phyloP scores from a whole-genome alignment of 2,329 filamentous ascomycete genomes.

The Colletotrichum caudatum region DNA sequence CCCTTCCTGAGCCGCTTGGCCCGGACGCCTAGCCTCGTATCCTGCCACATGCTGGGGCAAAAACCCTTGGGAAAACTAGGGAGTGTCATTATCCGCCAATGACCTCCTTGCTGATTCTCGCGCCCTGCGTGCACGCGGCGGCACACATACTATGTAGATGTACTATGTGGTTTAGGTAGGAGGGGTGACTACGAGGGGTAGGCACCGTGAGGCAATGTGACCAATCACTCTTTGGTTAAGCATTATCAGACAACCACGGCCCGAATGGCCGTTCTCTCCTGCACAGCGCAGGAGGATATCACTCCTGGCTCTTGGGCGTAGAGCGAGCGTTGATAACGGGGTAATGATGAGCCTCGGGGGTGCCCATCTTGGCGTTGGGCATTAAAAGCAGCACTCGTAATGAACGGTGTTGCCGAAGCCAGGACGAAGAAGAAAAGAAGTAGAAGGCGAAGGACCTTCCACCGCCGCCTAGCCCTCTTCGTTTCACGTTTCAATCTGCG shows the following conservation, averaged over 20 bases:
- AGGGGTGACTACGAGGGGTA: not conserved
- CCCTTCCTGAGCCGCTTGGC: slow-evolving; percentile 38
- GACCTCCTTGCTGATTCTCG: slow-evolving; percentile 5
- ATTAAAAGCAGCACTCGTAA: slow-evolving; percentile 7
- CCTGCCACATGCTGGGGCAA: slow-evolving; percentile 3
- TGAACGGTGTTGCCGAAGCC: slow-evolving; percentile 12
- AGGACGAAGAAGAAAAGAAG: not conserved
- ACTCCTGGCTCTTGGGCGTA: not conserved
- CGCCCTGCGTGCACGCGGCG: slow-evolving; percentile 16
- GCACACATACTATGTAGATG: not conserved
- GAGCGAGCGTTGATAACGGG: not conserved
- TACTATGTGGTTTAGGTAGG: too few species aligned
- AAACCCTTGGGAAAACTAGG: not conserved
- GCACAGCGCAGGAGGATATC: not conserved
- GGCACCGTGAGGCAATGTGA: slow-evolving; percentile 4
- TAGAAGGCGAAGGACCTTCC: slow-evolving; percentile 13
- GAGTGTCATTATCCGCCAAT: slow-evolving; percentile 29
- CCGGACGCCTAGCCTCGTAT: slow-evolving; percentile 36
- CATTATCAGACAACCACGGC: slow-evolving; percentile 17
- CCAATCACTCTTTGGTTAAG: slow-evolving; percentile 6
- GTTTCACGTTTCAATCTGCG: slow-evolving; percentile 40
- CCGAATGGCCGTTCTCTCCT: slow-evolving; percentile 1
- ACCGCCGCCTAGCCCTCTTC: slow-evolving; percentile 10
- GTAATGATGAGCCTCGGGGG: slow-evolving; percentile 18
- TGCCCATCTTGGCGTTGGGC: slow-evolving; percentile 1